Conservation (phyloP, 1,284 basidiomycete genomes). For the Apiotrichum gamsii region DNA sequence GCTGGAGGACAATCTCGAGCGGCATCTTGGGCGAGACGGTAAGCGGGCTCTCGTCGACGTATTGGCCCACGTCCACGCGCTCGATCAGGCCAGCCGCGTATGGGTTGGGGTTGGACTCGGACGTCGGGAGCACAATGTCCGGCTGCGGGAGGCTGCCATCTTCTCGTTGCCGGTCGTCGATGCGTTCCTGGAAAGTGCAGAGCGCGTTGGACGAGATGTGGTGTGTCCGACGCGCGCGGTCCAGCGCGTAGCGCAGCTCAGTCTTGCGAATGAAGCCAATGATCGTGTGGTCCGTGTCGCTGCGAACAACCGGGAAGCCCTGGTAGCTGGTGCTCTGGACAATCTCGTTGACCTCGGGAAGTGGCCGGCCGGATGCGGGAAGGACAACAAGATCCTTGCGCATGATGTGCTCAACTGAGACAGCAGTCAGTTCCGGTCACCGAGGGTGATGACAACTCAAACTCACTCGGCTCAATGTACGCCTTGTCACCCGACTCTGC, state of each 20-base stretch:
- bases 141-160: constrained; percentile 20
- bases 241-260: constrained; percentile 79
- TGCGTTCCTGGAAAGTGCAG: constrained; percentile 59
- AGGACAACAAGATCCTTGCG: constrained; percentile 68
- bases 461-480: constrained; percentile 75
- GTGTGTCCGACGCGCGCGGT: constrained; percentile 61
- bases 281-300: constrained; percentile 54
- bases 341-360: constrained; percentile 66
- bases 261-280: constrained; percentile 83
- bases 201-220: constrained; percentile 59
- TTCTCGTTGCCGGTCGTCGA: constrained; percentile 23
- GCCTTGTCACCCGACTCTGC: constrained; percentile 89
- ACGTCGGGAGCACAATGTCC: constrained; percentile 32
- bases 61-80: constrained; percentile 71
- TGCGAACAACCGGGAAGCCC: constrained; percentile 81
- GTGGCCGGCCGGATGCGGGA: constrained; percentile 65
- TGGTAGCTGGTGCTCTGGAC: constrained; percentile 69
- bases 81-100: constrained; percentile 24
- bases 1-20: constrained; percentile 91
- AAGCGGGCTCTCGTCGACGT: constrained; percentile 91
- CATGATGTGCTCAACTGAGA: constrained; percentile 86
- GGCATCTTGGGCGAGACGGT: constrained; percentile 89
- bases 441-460: too few relatives aligned
- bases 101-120: constrained; percentile 5
- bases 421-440: constrained; percentile 7